These are phyloP conservation scores for Agrocybe praecox DNA, from an alignment of 768 basidiomycete genomes.

Conservation along the genomic window DNA sequence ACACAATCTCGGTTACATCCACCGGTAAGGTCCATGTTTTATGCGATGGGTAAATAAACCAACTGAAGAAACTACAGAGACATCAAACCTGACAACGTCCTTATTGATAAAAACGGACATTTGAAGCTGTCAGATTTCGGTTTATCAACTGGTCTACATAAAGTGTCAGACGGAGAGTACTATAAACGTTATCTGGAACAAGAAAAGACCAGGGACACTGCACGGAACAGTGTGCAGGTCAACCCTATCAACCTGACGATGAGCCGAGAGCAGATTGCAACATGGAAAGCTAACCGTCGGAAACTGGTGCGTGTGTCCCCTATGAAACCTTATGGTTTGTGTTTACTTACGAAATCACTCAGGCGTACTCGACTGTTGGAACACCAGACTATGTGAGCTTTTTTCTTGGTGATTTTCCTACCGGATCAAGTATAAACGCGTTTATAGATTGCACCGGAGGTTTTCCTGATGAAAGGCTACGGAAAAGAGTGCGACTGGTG, in stretches of 20 bases:
- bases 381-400: slow-evolving; percentile 61
- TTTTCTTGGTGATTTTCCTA: background rate
- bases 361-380: slow-evolving; percentile 94
- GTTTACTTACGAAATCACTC: background rate
- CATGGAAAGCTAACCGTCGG: slow-evolving; percentile 98
- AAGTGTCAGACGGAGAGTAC: slow-evolving; percentile 90
- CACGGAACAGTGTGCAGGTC: slow-evolving; percentile 95
- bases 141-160: slow-evolving; percentile 96
- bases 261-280: slow-evolving; percentile 95
- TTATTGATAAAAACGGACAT: slow-evolving; percentile 96
- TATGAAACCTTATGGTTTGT: background rate
- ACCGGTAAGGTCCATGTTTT: slow-evolving; percentile 63
- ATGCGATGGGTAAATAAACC: background rate
- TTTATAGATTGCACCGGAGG: slow-evolving; percentile 90
- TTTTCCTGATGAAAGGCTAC: slow-evolving; percentile 96
- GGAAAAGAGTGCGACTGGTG: slow-evolving; percentile 99
- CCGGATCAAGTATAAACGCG: slow-evolving; percentile 30
- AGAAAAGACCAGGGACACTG: slow-evolving; percentile 61
- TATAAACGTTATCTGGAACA: slow-evolving; percentile 91
- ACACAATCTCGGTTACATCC: slow-evolving; percentile 98
- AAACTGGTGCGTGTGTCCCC: slow-evolving; percentile 66
- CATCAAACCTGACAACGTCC: slow-evolving; percentile 99
- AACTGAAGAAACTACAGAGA: slow-evolving; percentile 57
- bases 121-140: slow-evolving; percentile 98
- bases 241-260: slow-evolving; percentile 98